Evolutionary conservation across 1,284 basidiomycete species (phyloP), one percentile per base, ranked within the genome.

Genomic region (Ceratobasidium sp.): DNA sequence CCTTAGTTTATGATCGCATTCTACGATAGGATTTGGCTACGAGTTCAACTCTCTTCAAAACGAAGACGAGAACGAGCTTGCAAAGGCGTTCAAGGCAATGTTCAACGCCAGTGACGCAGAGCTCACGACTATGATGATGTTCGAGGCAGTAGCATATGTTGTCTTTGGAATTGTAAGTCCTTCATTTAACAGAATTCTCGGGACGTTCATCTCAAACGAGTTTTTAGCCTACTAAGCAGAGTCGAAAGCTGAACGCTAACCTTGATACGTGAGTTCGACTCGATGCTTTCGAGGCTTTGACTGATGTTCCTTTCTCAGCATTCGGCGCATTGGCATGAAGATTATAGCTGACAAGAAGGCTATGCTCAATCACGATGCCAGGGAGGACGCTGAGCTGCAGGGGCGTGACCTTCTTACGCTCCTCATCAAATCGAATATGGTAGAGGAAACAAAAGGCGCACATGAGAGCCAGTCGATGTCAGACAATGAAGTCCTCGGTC

Each of bases 401-500:
- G 77, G 68, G 5, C 74, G 78, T 17, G 90, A 91, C 82, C 81
- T 92, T 3, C 83, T 92, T 4, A 88, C 87, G 10, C 82, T 91
- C 7, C 83, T 92, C 20, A 87, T 94, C 64, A 86, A 87, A 64
- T 90, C 92, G 10, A 94, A 94, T 81, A 88, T 92, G 86, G 88
- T 89, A 2, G 85, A 86, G 0, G 90, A 92, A 69, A 82, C 91
- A 10, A 9, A 52, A 38, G 66, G 66, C 7, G 9, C 26, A 3
- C 86, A 89, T 0, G 88, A 89, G 23, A 86, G 83, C 40, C 91
- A 93, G 81, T 86, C 88, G 54, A 84, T 96, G 86, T 87, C 87
- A 26, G 93, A 95, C 80, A 88, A 90, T 28, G 94, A 95, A 80
- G 90, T 95, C 0, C 81, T 93, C 44, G 89, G 91, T 4, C 94